Base-by-base conservation (phyloP, 768 basidiomycete genomes). In the Boletus barrowsii region DNA sequence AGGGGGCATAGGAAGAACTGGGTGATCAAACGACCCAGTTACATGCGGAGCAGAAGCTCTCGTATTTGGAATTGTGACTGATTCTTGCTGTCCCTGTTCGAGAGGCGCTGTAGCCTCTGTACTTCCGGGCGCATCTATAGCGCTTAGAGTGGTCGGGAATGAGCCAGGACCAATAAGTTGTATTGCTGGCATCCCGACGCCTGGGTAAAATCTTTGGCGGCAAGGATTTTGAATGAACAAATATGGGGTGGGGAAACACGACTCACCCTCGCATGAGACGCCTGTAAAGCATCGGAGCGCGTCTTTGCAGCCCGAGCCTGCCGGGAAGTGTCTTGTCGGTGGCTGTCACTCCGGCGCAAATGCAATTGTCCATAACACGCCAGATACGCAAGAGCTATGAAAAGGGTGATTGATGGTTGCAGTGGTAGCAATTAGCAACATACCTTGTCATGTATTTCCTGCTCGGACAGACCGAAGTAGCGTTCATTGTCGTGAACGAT, bases 291-390 rank as follows among this genome's bases (percentile, higher is more conserved):
- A 87, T 86, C 0, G 94, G 93, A 15, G 95, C 95, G 39, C 93
- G 81, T 14, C 94, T 79, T 33, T 87, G 80, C 24, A 98, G 75
- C 8, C 80, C 73, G 17, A 98, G 73, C 20, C 92, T 79, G n/a
- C 95, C 95, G 0, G 95, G 95, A 3, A 98, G 79, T n/a, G 81
- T 84, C 42, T 77, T 77, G 61, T 95, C 88, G 4, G 81, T 76
- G 2, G 91, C 79, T 3, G 90, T 86, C 10, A 98, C 93, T 18
- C 95, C 95, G 3, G 81, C 79, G 26, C 77, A 87, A 56, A 97
- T 98, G 68, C 91, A 95, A 53, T 86, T 83, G 65, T 96, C 93
- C 95, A 97, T 97, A 5, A 93, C 91, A 50, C 75, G 65, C 93
- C 93, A 96, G 44, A 95, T 93, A 26, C 82, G 81, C 78, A 84